Evolutionary conservation across 2,329 filamentous ascomycete species (phyloP), one percentile per base, ranked within the genome.

Genomic region (Arthrobotrys conoides): DNA sequence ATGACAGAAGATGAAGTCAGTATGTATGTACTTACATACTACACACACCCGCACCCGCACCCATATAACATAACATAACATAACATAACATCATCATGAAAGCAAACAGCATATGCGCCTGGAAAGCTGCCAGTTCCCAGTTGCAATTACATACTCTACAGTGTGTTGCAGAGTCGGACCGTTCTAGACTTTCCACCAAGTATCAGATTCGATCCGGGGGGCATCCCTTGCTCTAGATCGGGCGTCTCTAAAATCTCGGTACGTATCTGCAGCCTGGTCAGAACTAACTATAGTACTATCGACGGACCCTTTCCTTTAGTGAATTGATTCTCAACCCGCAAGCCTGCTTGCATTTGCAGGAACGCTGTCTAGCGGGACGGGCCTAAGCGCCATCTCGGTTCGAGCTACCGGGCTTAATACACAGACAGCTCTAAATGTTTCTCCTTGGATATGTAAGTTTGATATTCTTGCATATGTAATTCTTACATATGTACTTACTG

Each of bases 331-430:
- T 38, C 30, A 30, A 22, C 53, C 24, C 38, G 53, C 53, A 59
- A 20, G 38, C 38, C 12, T 8, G 38, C 38, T 41, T 41, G 30
- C 16, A 36, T 27, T 59, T 49, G 51, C 27, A 73, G 51, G 27
- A 59, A 38, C 46, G 20, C 48, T 24, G 65, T 57, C 55, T 27
- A 27, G 57, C 73, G 73, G 73, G 27, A 67, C 73, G 73, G 73
- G 4, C 67, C 73, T 77, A 65, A 77, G 68, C 66, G 72, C 72
- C 57, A 69, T 68, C 64, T 76, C 72, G 66, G 65, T 59, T 70
- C 57, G 22, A 73, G 20, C 18, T 44, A 22, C 55, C 10, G 36
- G 55, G 55, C 55, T 61, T 30, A n/a, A 30, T 30, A 30, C 27
- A 30, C 27, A 3, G 27, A 3, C 27, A n/a, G n/a, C 27, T 30